Percentiles rank a stretch among this genome's conserved stretches.
Evolutionary conservation across 2,329 filamentous ascomycete genomes (phyloP).

Genomic region (Exserohilum rostratum): DNA sequence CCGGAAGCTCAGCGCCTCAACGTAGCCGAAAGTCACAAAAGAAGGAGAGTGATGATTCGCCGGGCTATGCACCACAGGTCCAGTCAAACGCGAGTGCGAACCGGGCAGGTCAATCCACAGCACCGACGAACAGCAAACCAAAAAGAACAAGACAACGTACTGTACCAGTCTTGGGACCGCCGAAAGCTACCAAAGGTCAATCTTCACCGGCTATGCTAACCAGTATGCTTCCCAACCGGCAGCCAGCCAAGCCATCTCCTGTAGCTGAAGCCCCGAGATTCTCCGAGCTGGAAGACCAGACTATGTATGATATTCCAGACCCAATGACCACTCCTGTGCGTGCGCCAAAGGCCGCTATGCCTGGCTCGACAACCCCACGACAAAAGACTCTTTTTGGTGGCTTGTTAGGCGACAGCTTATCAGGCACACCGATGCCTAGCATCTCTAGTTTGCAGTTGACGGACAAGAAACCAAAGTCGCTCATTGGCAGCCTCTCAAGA

Average conservation of each 20-base stretch:
- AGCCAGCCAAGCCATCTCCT: conserved; percentile 21
- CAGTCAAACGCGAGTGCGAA: neutral
- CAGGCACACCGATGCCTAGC: conserved; percentile 39
- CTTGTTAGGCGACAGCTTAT: conserved; percentile 37
- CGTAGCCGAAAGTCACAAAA: conserved; percentile 37
- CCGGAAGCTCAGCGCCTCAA: conserved; percentile 18
- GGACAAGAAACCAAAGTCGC: conserved; percentile 28
- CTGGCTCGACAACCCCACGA: conserved; percentile 45
- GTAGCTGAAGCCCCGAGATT: conserved; percentile 19
- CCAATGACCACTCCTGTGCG: conserved; percentile 28
- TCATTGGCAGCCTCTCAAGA: conserved; percentile 31
- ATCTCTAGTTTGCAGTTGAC: conserved; percentile 40
- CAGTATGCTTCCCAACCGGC: conserved; percentile 39
- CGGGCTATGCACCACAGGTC: conserved; percentile 9
- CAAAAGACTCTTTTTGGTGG: conserved; percentile 45
- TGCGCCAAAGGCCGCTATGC: conserved; percentile 12
- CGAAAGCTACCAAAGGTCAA: conserved; percentile 32
- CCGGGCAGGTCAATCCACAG: neutral
- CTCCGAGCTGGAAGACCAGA: conserved; percentile 34
- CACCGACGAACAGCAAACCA: conserved; percentile 29
- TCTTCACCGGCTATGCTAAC: conserved; percentile 44
- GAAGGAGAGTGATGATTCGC: conserved; percentile 29
- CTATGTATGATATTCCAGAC: conserved; percentile 45
- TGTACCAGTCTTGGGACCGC: conserved; percentile 20
- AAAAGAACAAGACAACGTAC: conserved; percentile 35